Conservation (phyloP, 2,329 filamentous ascomycete species). For the Aureobasidium lini region DNA sequence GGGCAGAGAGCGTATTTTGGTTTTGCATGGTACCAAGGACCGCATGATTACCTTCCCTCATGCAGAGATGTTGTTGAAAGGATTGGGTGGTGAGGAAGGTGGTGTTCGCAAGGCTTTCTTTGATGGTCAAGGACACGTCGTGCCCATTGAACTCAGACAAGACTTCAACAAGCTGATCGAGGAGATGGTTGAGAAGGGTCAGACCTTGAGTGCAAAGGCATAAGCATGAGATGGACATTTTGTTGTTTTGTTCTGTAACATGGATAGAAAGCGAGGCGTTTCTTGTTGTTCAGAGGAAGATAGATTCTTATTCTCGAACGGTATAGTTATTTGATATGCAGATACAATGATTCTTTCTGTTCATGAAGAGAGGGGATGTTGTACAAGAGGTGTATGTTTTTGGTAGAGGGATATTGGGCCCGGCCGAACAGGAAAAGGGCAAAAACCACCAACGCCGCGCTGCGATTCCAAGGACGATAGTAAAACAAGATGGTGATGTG, state of each 20-base stretch:
- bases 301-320: not conserved
- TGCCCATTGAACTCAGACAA: slow-evolving; percentile 60
- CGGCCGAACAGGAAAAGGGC: not conserved
- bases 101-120: slow-evolving; percentile 51
- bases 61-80: slow-evolving; percentile 59
- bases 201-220: slow-evolving; percentile 31
- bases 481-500: not conserved
- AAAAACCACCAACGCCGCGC: slow-evolving; percentile 7
- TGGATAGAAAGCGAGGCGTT: slow-evolving; percentile 13
- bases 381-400: not conserved
- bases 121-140: slow-evolving; percentile 68
- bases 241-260: not conserved
- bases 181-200: slow-evolving; percentile 47
- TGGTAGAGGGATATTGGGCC: no score
- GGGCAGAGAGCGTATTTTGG: slow-evolving; percentile 64
- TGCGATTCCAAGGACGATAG: slow-evolving; percentile 1
- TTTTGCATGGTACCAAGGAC: slow-evolving; percentile 70
- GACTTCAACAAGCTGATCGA: slow-evolving; percentile 63
- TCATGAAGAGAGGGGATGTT: slow-evolving; percentile 3
- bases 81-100: slow-evolving; percentile 52
- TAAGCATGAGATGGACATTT: slow-evolving; percentile 18
- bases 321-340: not conserved
- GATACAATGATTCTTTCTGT: not conserved
- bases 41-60: slow-evolving; percentile 70
- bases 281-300: not conserved